Base-by-base conservation (phyloP, 495 filamentous ascomycete species). In the Sporormia fimetaria region DNA sequence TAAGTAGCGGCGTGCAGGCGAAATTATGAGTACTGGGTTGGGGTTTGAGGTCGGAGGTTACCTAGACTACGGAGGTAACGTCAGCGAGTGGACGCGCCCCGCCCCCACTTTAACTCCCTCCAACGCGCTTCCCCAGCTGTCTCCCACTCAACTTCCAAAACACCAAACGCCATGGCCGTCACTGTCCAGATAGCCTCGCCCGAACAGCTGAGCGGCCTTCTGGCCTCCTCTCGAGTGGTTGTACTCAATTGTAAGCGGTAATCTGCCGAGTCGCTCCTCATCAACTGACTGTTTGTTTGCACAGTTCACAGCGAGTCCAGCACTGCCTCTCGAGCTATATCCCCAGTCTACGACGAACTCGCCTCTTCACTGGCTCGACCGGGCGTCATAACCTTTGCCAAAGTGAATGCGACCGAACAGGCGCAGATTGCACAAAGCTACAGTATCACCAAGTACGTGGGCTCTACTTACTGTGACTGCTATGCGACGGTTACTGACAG, bases 281-380 rank as follows among this genome's bases (percentile, higher is more conserved):
- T 52, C 34, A 25, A 33, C 46, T 35, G 33, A 34, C 52, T 40
- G 24, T 26, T 26, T 47, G 20, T 21, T 31, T 28, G n/a, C 43
- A 42, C 53, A 93, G 87, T 95, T 68, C 83, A 85, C 59, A 83
- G 87, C 54, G 74, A 81, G 52, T 90, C 81, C 82, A 88, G 82
- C 59, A 78, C 68, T 20, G 83, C 87, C 53, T 93, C 83, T 72
- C 83, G 86, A 50, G 65, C 73, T 40, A 83, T 94, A 43, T 80
- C 80, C n/a, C 84, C 87, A 7, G 57, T 83, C 37, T 95, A 83
- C 63, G 81, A 88, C 50, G 72, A 81, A 62, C 71, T 94, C 28
- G 78, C 85, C 14, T 55, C 57, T 35, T 70, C 76, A 51, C 72
- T 90, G 22, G 82, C 84, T 1, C 74, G 76, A 20, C 76, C 80